Percentiles rank a stretch among this genome's conserved stretches.
These are phyloP conservation scores for Mucor plumbeus DNA, from an alignment of 371 early-diverging fungal species.

Conservation along the genomic window DNA sequence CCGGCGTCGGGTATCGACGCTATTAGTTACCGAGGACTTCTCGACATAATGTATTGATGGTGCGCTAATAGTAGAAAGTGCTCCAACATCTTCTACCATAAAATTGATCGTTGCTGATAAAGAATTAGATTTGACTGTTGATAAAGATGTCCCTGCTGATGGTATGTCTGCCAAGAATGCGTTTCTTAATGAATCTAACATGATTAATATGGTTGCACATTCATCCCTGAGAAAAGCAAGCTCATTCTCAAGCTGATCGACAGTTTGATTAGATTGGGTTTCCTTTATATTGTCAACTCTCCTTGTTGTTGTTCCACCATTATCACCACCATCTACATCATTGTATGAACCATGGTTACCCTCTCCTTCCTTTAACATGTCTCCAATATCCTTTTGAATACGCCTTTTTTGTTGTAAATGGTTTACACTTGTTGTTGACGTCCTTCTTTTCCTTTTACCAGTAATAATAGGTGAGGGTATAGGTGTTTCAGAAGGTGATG, in stretches of 20 bases:
- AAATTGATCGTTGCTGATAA: slow-evolving; percentile 2
- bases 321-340: background rate
- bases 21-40: background rate
- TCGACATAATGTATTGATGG: background rate
- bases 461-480: slow-evolving; percentile 4
- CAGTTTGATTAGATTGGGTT: background rate
- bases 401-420: background rate
- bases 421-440: background rate
- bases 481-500: slow-evolving; percentile 12
- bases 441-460: slow-evolving; percentile 3
- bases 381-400: background rate
- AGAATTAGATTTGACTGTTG: background rate
- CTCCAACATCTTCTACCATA: background rate
- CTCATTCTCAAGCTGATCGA: slow-evolving; percentile 28
- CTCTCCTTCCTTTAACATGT: background rate
- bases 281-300: slow-evolving; percentile 6
- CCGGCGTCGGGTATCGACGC: background rate
- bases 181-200: slow-evolving; percentile 28
- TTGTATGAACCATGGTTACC: background rate
- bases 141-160: background rate
- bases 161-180: slow-evolving; percentile 28
- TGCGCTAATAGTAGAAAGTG: background rate
- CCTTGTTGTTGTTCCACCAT: background rate
- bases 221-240: slow-evolving; percentile 32
- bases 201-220: slow-evolving; percentile 29